These are phyloP conservation scores for Auxenochlorella protothecoides DNA, from an alignment of 139 green algal genomes.

Conservation along the genomic window DNA sequence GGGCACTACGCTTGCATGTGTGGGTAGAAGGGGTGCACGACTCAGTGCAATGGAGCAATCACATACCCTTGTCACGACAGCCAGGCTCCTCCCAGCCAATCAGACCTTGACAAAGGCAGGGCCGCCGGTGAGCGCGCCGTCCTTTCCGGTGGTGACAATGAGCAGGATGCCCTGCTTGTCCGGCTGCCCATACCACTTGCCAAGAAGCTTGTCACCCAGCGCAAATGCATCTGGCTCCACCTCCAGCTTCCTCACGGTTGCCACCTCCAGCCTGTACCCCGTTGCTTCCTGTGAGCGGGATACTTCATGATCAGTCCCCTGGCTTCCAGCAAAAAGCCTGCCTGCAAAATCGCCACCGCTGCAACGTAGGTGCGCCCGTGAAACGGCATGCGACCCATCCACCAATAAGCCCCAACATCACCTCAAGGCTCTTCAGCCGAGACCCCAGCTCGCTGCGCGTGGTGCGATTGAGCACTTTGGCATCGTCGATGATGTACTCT, in stretches of 20 bases:
- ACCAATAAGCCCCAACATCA: constrained; percentile 10
- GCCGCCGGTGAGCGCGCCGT: constrained; percentile 87
- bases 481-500: constrained; percentile 86
- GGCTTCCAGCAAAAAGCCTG: not conserved
- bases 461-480: constrained; percentile 63
- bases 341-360: too few species aligned
- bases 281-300: constrained; percentile 33
- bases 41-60: too few species aligned
- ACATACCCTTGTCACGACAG: too few species aligned
- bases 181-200: constrained; percentile 72
- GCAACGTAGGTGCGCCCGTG: too few species aligned
- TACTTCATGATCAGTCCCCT: not conserved
- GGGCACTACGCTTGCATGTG: too few species aligned
- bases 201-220: constrained; percentile 82
- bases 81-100: not conserved
- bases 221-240: constrained; percentile 90
- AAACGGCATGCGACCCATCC: too few species aligned
- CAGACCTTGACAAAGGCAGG: constrained; percentile 57
- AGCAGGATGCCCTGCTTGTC: constrained; percentile 89
- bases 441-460: constrained; percentile 63
- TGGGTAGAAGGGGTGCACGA: too few species aligned
- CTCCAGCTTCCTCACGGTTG: constrained; percentile 92
- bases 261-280: constrained; percentile 76
- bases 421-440: constrained; percentile 67
- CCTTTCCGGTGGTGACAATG: constrained; percentile 87